Percentiles rank a stretch among this genome's conserved stretches.
Conservation (phyloP, 352 stramenopile genomes). For the Plasmopara halstedii region DNA sequence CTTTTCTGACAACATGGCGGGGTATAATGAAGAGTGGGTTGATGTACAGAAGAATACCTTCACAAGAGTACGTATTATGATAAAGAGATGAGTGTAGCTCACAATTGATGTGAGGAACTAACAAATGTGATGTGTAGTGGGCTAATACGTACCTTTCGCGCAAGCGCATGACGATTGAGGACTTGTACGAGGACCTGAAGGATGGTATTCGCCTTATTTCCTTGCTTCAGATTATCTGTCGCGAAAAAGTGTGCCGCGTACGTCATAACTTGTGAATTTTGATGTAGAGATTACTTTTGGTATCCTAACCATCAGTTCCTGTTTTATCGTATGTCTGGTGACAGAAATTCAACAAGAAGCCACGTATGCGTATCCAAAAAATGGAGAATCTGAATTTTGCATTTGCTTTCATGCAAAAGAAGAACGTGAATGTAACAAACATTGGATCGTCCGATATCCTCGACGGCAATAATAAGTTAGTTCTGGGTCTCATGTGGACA, state of each 20-base stretch:
- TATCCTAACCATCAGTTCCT: not conserved
- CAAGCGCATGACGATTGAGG: slow-evolving; percentile 84
- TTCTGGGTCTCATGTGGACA: slow-evolving; percentile 89
- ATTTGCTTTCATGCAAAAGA: slow-evolving; percentile 85
- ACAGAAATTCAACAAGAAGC: slow-evolving; percentile 90
- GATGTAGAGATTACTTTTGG: not conserved
- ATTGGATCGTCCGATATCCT: slow-evolving; percentile 89
- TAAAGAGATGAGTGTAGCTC: not conserved
- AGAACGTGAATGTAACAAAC: slow-evolving; percentile 87
- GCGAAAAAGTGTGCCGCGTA: slow-evolving; percentile 82
- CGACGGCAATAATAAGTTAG: slow-evolving; percentile 88
- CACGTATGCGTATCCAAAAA: slow-evolving; percentile 90
- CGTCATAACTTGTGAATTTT: slow-evolving; percentile 9
- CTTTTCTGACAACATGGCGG: slow-evolving; percentile 35
- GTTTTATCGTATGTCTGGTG: not conserved
- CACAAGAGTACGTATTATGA: slow-evolving; percentile 53
- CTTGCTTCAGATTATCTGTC: slow-evolving; percentile 85
- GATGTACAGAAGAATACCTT: slow-evolving; percentile 90
- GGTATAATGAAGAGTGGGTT: slow-evolving; percentile 79
- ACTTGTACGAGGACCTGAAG: slow-evolving; percentile 84
- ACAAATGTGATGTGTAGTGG: slow-evolving; percentile 45
- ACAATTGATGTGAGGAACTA: slow-evolving; percentile 1
- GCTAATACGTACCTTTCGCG: slow-evolving; percentile 85
- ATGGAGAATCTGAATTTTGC: slow-evolving; percentile 90
- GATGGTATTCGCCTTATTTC: slow-evolving; percentile 84